Conservation (phyloP, 2,329 filamentous ascomycete genomes). For the Hymenotorrendiella dingleyae region DNA sequence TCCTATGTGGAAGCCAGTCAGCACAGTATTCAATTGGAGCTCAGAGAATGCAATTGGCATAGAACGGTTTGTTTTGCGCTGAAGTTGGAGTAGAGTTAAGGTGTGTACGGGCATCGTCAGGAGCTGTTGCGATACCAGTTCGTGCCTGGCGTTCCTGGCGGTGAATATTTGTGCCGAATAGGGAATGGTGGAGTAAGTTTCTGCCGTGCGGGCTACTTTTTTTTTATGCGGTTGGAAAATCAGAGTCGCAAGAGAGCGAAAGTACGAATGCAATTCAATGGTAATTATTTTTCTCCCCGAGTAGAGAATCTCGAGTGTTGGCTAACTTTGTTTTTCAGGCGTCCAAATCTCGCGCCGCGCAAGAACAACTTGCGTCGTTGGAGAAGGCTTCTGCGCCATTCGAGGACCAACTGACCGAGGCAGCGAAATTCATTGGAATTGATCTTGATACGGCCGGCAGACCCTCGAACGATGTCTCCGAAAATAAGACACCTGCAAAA, state of each 20-base stretch:
- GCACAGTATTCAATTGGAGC: neutral
- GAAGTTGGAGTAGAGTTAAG: neutral
- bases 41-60: constrained; percentile 7
- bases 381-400: constrained; percentile 31
- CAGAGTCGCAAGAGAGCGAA: no score
- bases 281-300: constrained; percentile 6
- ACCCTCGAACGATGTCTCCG: constrained; percentile 1
- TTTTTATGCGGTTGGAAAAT: no score
- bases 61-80: constrained; percentile 9
- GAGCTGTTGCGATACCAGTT: no score
- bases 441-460: constrained; percentile 21
- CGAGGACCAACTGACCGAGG: constrained; percentile 30
- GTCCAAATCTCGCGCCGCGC: constrained; percentile 27
- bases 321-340: constrained; percentile 18
- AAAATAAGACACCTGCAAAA: neutral
- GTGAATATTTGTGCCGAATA: constrained; percentile 1
- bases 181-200: constrained; percentile 13
- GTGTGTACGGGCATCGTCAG: no score
- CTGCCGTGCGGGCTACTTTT: constrained; percentile 8
- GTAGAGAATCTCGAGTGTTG: neutral
- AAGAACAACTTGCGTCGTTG: constrained; percentile 28
- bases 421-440: constrained; percentile 28
- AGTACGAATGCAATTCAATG: constrained; percentile 10
- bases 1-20: neutral
- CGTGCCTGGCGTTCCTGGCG: constrained; percentile 1